A percentile compares a stretch with the other conserved stretches of the same genome.
Conservation (phyloP, 371 early-diverging fungal species). For the Choanephora cucurbitarum region DNA sequence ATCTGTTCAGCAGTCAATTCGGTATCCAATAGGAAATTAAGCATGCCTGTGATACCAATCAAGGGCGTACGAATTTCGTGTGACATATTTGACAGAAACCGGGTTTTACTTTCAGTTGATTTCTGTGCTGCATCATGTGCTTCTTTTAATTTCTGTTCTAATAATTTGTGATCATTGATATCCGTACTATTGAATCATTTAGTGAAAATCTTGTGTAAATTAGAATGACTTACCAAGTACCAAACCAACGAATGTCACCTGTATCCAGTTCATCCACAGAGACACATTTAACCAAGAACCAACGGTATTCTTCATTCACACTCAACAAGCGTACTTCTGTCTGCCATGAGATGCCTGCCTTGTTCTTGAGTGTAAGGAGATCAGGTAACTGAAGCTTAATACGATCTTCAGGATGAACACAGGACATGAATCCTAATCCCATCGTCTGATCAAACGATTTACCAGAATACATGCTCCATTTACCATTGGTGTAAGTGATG, state of each 20-base stretch:
- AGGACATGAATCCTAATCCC: slow-evolving; percentile 65
- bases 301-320: slow-evolving; percentile 54
- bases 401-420: slow-evolving; percentile 65
- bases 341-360: slow-evolving; percentile 57
- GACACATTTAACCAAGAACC: slow-evolving; percentile 67
- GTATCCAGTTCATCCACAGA: slow-evolving; percentile 62
- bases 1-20: slow-evolving; percentile 63
- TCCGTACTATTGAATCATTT: slow-evolving; percentile 45
- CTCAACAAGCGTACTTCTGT: slow-evolving; percentile 57
- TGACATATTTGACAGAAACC: slow-evolving; percentile 70
- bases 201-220: not conserved
- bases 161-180: slow-evolving; percentile 64
- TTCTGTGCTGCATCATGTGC: slow-evolving; percentile 70
- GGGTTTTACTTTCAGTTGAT: slow-evolving; percentile 71
- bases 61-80: slow-evolving; percentile 71
- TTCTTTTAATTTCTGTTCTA: slow-evolving; percentile 68
- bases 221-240: slow-evolving; percentile 52
- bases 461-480: slow-evolving; percentile 63
- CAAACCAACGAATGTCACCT: slow-evolving; percentile 64
- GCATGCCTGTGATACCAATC: slow-evolving; percentile 70
- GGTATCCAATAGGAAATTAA: slow-evolving; percentile 65
- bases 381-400: slow-evolving; percentile 58
- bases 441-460: slow-evolving; percentile 56
- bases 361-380: slow-evolving; percentile 30
- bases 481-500: slow-evolving; percentile 62